These are phyloP conservation scores for Cercospora sojina DNA, from an alignment of 2,329 filamentous ascomycete genomes.

Conservation along the genomic window DNA sequence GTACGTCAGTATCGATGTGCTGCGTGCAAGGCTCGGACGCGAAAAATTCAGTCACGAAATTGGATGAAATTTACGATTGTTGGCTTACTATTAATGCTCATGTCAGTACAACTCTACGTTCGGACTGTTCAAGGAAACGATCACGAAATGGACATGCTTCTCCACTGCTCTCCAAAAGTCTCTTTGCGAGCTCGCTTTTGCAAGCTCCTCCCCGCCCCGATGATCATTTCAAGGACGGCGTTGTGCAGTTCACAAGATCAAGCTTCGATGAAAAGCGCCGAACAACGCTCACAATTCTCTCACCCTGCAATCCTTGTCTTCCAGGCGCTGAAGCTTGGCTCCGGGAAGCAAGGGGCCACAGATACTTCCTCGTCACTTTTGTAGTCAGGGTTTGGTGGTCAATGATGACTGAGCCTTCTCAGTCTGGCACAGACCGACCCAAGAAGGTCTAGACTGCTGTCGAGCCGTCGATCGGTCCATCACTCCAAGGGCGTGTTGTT, in stretches of 20 bases:
- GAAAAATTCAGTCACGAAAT: background rate
- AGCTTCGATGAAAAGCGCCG: background rate
- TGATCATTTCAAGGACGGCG: background rate
- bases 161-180: background rate
- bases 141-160: background rate
- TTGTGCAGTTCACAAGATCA: background rate
- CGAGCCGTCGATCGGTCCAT: background rate
- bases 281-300: background rate
- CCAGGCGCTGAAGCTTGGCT: background rate
- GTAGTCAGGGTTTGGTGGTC: background rate
- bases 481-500: background rate
- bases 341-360: background rate
- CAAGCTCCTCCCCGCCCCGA: background rate
- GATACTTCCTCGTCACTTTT: background rate
- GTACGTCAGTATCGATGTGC: background rate
- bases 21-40: too few species aligned
- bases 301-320: background rate
- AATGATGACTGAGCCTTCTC: background rate
- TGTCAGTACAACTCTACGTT: background rate
- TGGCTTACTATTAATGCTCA: background rate
- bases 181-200: background rate
- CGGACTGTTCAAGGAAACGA: background rate
- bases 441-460: background rate
- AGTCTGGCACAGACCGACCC: background rate
- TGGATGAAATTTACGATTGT: background rate